phyloP scores from a whole-genome alignment of 2,329 filamentous ascomycete species.

The Eutypa lata region DNA sequence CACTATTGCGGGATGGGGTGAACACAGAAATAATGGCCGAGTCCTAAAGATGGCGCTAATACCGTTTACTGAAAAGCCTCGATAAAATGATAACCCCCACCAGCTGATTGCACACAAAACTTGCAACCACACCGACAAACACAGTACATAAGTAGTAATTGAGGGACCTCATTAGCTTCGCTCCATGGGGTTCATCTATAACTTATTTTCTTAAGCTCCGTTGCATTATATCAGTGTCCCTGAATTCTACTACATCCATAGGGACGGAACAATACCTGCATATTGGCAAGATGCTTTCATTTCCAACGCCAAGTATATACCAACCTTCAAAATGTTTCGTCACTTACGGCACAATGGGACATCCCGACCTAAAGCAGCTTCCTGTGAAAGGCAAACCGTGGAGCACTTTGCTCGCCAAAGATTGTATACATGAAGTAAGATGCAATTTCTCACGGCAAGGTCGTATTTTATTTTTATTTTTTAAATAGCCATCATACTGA shows the following conservation, averaged over 20 bases:
- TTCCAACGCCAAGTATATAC: slow-evolving; percentile 44
- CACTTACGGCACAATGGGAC: slow-evolving; percentile 64
- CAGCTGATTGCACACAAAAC: no score
- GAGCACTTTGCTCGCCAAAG: slow-evolving; percentile 60
- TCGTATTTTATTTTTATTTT: no score
- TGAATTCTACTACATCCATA: not conserved
- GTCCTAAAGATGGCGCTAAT: slow-evolving; percentile 10
- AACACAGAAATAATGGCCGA: slow-evolving; percentile 15
- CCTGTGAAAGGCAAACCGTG: slow-evolving; percentile 76
- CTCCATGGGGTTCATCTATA: not conserved
- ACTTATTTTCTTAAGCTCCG: not conserved
- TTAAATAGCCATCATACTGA: no score
- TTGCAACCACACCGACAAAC: no score
- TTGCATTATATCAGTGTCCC: not conserved
- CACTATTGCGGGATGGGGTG: slow-evolving; percentile 6
- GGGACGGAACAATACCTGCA: not conserved
- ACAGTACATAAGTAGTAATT: no score
- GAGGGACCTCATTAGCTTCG: not conserved
- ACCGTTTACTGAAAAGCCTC: no score
- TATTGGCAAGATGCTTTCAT: slow-evolving; percentile 39
- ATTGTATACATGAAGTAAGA: slow-evolving; percentile 65
- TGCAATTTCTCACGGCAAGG: no score
- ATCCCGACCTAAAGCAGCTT: slow-evolving; percentile 67
- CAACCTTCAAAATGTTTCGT: slow-evolving; percentile 69
- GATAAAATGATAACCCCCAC: not conserved